Evolutionary conservation across 345 rosid genomes (phyloP), one percentile per base, ranked within the genome.

Genomic region (Cardamine occulta): DNA sequence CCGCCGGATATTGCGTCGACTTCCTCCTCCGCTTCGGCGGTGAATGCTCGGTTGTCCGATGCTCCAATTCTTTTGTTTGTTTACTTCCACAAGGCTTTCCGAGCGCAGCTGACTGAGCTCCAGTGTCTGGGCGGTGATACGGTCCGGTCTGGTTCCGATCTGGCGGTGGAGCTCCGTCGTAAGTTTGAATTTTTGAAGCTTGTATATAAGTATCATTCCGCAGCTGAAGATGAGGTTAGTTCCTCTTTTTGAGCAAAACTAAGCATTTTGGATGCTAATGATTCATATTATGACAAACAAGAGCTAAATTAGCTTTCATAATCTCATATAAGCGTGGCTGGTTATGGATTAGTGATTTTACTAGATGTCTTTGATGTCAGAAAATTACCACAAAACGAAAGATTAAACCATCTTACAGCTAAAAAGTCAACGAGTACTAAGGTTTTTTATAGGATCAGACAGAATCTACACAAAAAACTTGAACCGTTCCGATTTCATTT

Each of bases 171-270:
- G 80, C 90, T 89, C 56, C 82, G 72, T 9, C 72, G 79, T 58
- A 78, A 87, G 74, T 85, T 91, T 54, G 85, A 87, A 62, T 91
- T 89, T 59, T 39, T 91, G 45, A 87, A 85, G 80, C 89, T 88
- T 74, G 91, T 84, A 0, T 79, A 82, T 11, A 79, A 82, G 79
- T 88, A 88, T 82, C 96, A 89, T 74, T 76, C 84, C 57, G 87
- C 87, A 31, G 86, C 86, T 17, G 91, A 91, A 78, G 96, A 91
- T 48, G 91, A 87, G 96, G 97, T 89, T 37, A 40, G n/a, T 32
- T 31, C 8, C 37, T 34, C 9, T 34, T 35, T 35, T 6, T 35
- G 2, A 35, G 39, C 39, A 0, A 35, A 35, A 35, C 39, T 35
- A 35, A 8, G 39, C 11, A 35, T 35, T 35, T 35, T 35, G 0